Percentiles rank a stretch among this genome's conserved stretches.
These are phyloP conservation scores for Mallotus japonicus DNA, from an alignment of 441 rosid genomes.

Conservation along the genomic window DNA sequence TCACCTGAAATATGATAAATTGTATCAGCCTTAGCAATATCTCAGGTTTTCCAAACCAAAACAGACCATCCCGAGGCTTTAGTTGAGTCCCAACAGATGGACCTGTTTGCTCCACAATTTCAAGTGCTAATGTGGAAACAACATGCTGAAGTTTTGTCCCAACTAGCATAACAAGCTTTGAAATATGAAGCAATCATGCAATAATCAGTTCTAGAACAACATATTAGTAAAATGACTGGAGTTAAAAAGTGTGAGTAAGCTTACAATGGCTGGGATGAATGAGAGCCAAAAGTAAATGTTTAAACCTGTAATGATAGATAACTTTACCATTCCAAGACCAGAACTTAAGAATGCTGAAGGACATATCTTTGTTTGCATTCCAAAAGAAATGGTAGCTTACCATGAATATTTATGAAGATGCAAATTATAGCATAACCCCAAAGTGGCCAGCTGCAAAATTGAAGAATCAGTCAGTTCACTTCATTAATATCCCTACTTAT, in stretches of 20 bases:
- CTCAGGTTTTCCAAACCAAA: conserved; percentile 96
- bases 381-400: conserved; percentile 37
- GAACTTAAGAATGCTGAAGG: not conserved
- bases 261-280: conserved; percentile 90
- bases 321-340: not conserved
- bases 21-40: conserved; percentile 69
- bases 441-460: conserved; percentile 77
- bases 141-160: conserved; percentile 95
- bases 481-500: not conserved
- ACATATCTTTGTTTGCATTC: not conserved
- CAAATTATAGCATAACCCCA: conserved; percentile 91
- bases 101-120: conserved; percentile 68
- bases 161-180: conserved; percentile 84
- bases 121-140: conserved; percentile 85
- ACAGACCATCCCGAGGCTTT: conserved; percentile 84
- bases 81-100: conserved; percentile 66
- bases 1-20: conserved; percentile 90
- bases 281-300: conserved; percentile 95
- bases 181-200: conserved; percentile 22
- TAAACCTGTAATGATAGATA: conserved; percentile 51
- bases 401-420: conserved; percentile 89
- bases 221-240: not conserved
- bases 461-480: conserved; percentile 21
- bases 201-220: not conserved
- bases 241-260: conserved; percentile 27